phyloP scores from a whole-genome alignment of 345 rosid species.

The Nasturtium officinale region DNA sequence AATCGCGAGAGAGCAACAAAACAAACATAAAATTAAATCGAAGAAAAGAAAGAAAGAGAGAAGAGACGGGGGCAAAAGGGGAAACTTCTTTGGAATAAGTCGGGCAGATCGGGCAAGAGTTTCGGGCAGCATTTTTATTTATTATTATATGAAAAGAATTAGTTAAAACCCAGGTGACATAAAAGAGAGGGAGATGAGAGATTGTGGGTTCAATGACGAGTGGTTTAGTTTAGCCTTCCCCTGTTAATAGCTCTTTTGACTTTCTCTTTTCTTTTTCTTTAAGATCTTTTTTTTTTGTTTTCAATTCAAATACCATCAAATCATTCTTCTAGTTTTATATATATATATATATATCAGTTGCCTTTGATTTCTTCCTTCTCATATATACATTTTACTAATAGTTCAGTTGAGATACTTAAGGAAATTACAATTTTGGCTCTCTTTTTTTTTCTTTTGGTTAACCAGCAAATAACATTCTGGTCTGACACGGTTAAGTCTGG shows the following conservation, averaged over 20 bases:
- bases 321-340: neutral
- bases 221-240: slow-evolving; percentile 8
- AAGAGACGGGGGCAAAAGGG: slow-evolving; percentile 46
- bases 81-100: slow-evolving; percentile 18
- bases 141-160: too few relatives aligned
- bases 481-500: neutral
- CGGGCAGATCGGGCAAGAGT: slow-evolving; percentile 57
- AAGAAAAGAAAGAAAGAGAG: slow-evolving; percentile 18
- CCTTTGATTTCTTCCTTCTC: neutral
- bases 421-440: neutral
- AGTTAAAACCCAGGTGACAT: neutral
- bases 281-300: neutral
- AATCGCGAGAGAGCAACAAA: slow-evolving; percentile 2
- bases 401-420: neutral
- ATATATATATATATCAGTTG: too few relatives aligned
- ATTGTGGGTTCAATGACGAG: neutral
- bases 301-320: neutral
- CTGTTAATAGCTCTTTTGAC: slow-evolving; percentile 28
- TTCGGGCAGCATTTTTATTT: slow-evolving; percentile 40
- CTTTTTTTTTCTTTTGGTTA: neutral
- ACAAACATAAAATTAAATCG: neutral
- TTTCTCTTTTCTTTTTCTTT: neutral
- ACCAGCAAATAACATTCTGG: neutral
- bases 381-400: neutral
- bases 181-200: neutral